Percentiles rank a stretch among this genome's conserved stretches.
phyloP scores from a whole-genome alignment of 2,329 filamentous ascomycete species.

The Exophiala viscosa region DNA sequence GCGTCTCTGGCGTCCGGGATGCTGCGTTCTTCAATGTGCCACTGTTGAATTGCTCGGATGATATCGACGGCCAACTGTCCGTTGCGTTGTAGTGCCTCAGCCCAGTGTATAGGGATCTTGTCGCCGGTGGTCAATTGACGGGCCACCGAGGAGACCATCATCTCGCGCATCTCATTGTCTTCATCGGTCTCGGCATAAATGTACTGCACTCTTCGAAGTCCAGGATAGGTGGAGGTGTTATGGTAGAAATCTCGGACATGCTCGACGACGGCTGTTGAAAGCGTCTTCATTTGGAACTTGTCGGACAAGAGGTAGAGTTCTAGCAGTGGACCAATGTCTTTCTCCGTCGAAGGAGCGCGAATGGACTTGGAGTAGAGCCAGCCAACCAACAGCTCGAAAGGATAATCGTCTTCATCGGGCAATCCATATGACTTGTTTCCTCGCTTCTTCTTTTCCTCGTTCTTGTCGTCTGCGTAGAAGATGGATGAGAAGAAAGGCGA shows the following conservation, averaged over 20 bases:
- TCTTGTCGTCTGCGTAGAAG: conserved; percentile 44
- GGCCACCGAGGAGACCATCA: conserved; percentile 49
- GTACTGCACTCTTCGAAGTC: conserved; percentile 52
- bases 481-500: conserved; percentile 52
- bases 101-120: conserved; percentile 52
- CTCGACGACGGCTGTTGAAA: conserved; percentile 49
- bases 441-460: conserved; percentile 29
- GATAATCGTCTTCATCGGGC: conserved; percentile 50
- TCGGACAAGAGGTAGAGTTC: conserved; percentile 55
- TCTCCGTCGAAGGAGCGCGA: conserved; percentile 47
- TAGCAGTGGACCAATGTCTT: conserved; percentile 49
- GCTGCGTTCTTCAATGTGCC: conserved; percentile 47
- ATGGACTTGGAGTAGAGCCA: conserved; percentile 52
- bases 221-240: conserved; percentile 51
- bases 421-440: conserved; percentile 42
- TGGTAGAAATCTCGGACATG: conserved; percentile 51
- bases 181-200: conserved; percentile 49
- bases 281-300: conserved; percentile 49
- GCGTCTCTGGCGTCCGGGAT: conserved; percentile 48
- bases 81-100: conserved; percentile 52
- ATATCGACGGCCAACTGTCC: conserved; percentile 55
- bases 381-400: conserved; percentile 52
- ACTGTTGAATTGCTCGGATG: conserved; percentile 52
- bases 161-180: conserved; percentile 47
- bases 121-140: conserved; percentile 50